Base-by-base conservation (phyloP, 1,284 basidiomycete species). In the Veloporphyrellus conicus region DNA sequence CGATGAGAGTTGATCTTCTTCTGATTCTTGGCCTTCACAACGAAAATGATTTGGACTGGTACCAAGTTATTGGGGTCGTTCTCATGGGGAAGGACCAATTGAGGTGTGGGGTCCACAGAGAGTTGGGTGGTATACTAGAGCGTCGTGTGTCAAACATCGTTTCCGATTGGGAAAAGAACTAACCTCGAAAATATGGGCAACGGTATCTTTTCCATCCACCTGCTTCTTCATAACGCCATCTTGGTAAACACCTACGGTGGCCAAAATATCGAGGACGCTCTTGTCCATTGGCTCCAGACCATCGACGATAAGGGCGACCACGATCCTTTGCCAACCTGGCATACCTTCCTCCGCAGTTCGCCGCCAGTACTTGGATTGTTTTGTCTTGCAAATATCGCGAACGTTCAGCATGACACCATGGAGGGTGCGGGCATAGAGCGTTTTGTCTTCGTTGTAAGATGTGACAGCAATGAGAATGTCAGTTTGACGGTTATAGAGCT, bases 331-430 rank as follows among this genome's bases (percentile, higher is more conserved):
- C 95, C 95, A 98, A 15, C 78, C 87, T 23, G 91, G 89, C 45
- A 79, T 74, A 44, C 91, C 94, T 60, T 93, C 90, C 69, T 97
- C 93, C 1, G 89, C 82, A 48, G 77, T 78, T 44, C 81, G 76
- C 39, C 87, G 78, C 93, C 86, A 97, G 73, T 91, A 98, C 67
- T 95, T 95, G 53, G 91, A 94, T 61, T 87, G 84, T 67, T 94
- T 95, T 41, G 91, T 93, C 72, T 92, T 94, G 81, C 93, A 96
- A 56, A 98, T 98, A 62, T 98, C 94, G 57, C 94, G 89, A 55
- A 99, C 95, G 70, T 99, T 99, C 57, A 94, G 71, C 93, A 98
- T 97, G 63, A 98, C 88, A 54, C 91, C 90, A 62, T 97, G 93
- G 39, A 97, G 73, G 1, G 93, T 97, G 53, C 93, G 85, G 18